These are phyloP conservation scores for Populus trichocarpa DNA, from an alignment of 441 rosid genomes.

Conservation along the genomic window DNA sequence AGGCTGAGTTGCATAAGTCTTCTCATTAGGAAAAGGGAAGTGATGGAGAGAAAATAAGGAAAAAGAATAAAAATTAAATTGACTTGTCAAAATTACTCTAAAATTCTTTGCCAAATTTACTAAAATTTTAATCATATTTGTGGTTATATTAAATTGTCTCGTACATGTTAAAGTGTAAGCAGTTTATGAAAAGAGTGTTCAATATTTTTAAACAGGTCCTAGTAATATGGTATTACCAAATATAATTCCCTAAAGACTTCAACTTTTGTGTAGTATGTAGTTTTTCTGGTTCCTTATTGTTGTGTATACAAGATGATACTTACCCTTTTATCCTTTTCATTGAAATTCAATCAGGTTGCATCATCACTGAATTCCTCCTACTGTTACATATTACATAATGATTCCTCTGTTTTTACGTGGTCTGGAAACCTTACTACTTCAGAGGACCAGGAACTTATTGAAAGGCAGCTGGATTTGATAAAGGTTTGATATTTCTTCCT, in stretches of 20 bases:
- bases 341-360: slow-evolving; percentile 50
- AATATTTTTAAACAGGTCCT: neutral
- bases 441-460: slow-evolving; percentile 81
- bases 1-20: neutral
- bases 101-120: no score
- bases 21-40: neutral
- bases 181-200: neutral
- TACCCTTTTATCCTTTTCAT: slow-evolving; percentile 1
- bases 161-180: neutral
- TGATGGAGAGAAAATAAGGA: neutral
- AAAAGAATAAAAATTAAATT: neutral
- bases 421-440: slow-evolving; percentile 78
- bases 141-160: neutral
- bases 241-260: neutral
- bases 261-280: neutral
- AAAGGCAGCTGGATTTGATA: slow-evolving; percentile 32
- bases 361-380: slow-evolving; percentile 31
- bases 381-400: slow-evolving; percentile 84
- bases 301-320: slow-evolving; percentile 2
- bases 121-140: no score
- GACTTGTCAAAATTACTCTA: neutral
- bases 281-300: neutral
- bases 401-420: slow-evolving; percentile 77
- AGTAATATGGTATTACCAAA: neutral
- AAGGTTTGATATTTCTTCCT: slow-evolving; percentile 41